These are phyloP conservation scores for Penstemon barbatus DNA, from an alignment of 257 asterid species.

Conservation along the genomic window DNA sequence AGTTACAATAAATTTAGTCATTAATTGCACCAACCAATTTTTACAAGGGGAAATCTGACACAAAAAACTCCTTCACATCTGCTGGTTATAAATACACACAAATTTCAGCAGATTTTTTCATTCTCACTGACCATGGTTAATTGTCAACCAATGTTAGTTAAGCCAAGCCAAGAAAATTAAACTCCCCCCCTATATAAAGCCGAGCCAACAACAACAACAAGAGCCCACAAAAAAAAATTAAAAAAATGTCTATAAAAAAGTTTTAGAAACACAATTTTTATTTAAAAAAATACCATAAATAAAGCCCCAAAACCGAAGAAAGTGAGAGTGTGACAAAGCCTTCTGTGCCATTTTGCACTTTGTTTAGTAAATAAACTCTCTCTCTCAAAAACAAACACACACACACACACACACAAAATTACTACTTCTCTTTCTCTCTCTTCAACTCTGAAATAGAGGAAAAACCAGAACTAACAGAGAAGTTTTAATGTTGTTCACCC, in stretches of 20 bases:
- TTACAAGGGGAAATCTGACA: slow-evolving; percentile 33
- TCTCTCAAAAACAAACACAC: slow-evolving; percentile 29
- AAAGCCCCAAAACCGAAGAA: slow-evolving; percentile 46
- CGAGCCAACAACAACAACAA: slow-evolving; percentile 28
- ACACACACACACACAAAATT: slow-evolving; percentile 21
- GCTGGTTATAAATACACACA: slow-evolving; percentile 36
- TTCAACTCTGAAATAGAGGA: slow-evolving; percentile 67
- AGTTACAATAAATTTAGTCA: slow-evolving; percentile 27
- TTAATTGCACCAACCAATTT: slow-evolving; percentile 33
- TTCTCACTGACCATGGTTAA: slow-evolving; percentile 31
- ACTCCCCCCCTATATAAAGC: slow-evolving; percentile 30
- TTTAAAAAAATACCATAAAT: slow-evolving; percentile 33
- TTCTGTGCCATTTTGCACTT: slow-evolving; percentile 44
- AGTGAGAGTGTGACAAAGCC: slow-evolving; percentile 46
- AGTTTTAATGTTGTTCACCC: slow-evolving; percentile 58
- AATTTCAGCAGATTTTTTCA: slow-evolving; percentile 16
- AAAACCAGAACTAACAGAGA: slow-evolving; percentile 37
- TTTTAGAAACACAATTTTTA: slow-evolving; percentile 30
- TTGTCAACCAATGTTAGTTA: slow-evolving; percentile 17
- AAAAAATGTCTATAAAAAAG: slow-evolving; percentile 8
- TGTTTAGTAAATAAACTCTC: slow-evolving; percentile 30
- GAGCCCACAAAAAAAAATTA: slow-evolving; percentile 11
- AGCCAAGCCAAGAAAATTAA: slow-evolving; percentile 32
- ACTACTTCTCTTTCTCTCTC: slow-evolving; percentile 41
- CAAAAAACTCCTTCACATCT: slow-evolving; percentile 27